Base-by-base conservation (phyloP, 2,329 filamentous ascomycete species). In the Ophiostoma australiae region DNA sequence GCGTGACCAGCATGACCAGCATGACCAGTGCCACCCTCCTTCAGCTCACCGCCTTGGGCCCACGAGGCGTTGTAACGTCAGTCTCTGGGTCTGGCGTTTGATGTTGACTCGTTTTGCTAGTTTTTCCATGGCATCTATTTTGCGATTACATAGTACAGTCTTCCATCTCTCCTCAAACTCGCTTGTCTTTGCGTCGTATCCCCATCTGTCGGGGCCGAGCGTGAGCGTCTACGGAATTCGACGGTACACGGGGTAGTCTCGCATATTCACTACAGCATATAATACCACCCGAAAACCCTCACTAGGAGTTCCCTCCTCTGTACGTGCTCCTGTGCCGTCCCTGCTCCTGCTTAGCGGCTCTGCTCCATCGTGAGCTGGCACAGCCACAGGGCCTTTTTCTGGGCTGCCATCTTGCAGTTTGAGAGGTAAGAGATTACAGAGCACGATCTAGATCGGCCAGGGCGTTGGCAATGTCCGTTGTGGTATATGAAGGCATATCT, bases 1-100 rank as follows among this genome's bases (percentile, higher is more conserved):
- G 52, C 52, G 27, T 58, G 23, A 58, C 52, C 52, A 27, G 52
- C 41, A 48, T 48, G 41, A 37, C 35, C 39, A 44, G 39, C 44
- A 48, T n/a, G 44, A 48, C 44, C 52, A 58, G 10, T n/a, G 58
- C 58, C 58, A 63, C 58, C 58, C 58, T 35, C 58, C 58, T 33
- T 33, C 58, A 63, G 58, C 58, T 63, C 58, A 63, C 58, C 58
- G 55, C 55, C 55, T 61, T 61, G 27, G 55, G 27, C 27, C 33
- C 17, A 17, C 13, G 11, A 33, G 55, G 33, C 55, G 15, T 58
- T 58, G 52, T 58, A 58, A 58, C 52, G 10, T 58, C 23, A 23
- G 52, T 48, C 44, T 48, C n/a, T 55, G 4, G 23, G 10, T 23
- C 13, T 27, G 8, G n/a, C 13, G 52, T 27, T n/a, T 55, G 44